Conservation (phyloP, 352 stramenopile species). For the Phytophthora quininea region DNA sequence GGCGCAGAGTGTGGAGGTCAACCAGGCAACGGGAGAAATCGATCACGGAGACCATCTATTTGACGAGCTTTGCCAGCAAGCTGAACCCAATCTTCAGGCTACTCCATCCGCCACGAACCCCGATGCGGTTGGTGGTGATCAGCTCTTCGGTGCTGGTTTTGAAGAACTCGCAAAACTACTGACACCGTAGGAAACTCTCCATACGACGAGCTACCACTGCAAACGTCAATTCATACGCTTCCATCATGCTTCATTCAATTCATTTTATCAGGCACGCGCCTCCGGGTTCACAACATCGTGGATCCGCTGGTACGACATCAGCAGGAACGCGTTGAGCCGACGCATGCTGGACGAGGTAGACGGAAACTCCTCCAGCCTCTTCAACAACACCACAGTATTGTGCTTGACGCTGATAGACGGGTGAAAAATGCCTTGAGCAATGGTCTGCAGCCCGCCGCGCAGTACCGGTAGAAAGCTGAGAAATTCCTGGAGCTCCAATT, state of each 20-base stretch:
- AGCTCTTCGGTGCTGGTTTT: constrained; percentile 59
- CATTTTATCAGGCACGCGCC: constrained; percentile 19
- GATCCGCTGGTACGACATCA: constrained; percentile 88
- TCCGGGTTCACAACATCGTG: constrained; percentile 78
- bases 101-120: not conserved
- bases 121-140: constrained; percentile 21
- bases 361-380: constrained; percentile 83
- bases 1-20: constrained; percentile 6
- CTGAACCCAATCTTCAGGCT: constrained; percentile 71
- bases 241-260: not conserved
- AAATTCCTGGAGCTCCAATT: constrained; percentile 85
- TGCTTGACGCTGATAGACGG: constrained; percentile 88
- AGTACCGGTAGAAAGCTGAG: constrained; percentile 83
- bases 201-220: no score
- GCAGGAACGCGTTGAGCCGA: constrained; percentile 77
- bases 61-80: constrained; percentile 79
- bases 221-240: not conserved
- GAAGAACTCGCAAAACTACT: constrained; percentile 62
- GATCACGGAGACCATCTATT: constrained; percentile 79
- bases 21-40: constrained; percentile 32
- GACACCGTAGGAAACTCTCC: constrained; percentile 23
- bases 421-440: constrained; percentile 89
- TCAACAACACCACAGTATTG: constrained; percentile 87
- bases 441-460: constrained; percentile 75
- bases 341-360: constrained; percentile 75